These are phyloP conservation scores for Microsporum ferrugineum DNA, from an alignment of 2,329 filamentous ascomycete species.

Conservation along the genomic window DNA sequence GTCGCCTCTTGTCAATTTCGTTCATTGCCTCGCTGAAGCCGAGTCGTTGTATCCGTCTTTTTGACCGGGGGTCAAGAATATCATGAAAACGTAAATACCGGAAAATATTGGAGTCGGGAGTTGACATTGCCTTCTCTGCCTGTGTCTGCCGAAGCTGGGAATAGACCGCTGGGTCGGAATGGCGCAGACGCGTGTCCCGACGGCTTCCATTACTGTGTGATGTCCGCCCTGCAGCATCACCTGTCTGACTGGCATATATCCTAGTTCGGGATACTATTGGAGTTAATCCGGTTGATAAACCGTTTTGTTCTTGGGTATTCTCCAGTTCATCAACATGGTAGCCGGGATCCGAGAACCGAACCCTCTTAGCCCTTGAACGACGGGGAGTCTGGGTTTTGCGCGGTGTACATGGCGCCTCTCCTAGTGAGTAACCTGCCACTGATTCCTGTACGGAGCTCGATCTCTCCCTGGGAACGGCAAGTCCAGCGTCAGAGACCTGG, in stretches of 20 bases:
- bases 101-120: slow-evolving; percentile 5
- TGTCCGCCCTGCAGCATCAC: background rate
- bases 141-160: slow-evolving; percentile 1
- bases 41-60: slow-evolving; percentile 34
- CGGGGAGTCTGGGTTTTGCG: background rate
- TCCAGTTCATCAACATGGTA: background rate
- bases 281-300: slow-evolving; percentile 10
- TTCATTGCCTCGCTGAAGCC: slow-evolving; percentile 40
- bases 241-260: background rate
- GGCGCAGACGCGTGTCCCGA: slow-evolving; percentile 5
- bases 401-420: slow-evolving; percentile 1
- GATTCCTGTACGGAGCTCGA: background rate
- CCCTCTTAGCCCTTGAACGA: slow-evolving; percentile 1
- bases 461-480: background rate
- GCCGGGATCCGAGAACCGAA: slow-evolving; percentile 1
- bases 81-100: slow-evolving; percentile 35
- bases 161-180: slow-evolving; percentile 6
- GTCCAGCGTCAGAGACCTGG: background rate
- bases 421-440: background rate
- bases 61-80: slow-evolving; percentile 32
- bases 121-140: background rate
- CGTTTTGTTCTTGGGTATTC: background rate
- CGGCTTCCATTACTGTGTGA: background rate
- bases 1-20: slow-evolving; percentile 32
- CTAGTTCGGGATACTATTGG: slow-evolving; percentile 11